phyloP scores from a whole-genome alignment of 2,329 filamentous ascomycete genomes.

The Ceratocystis destructans region DNA sequence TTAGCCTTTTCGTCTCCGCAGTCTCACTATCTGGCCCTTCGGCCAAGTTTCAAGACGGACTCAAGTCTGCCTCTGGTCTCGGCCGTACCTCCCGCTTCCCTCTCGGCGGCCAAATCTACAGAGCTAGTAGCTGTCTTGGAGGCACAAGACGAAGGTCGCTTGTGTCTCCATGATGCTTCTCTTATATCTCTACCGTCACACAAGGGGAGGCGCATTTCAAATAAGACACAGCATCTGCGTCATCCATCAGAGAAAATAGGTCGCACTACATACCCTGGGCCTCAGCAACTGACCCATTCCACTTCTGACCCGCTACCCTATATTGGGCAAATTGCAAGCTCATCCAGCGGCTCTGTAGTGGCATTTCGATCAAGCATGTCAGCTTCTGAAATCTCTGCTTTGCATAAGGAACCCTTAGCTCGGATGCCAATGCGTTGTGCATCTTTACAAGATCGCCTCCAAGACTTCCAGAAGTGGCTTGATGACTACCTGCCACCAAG shows the following conservation, averaged over 20 bases:
- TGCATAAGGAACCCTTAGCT: neutral
- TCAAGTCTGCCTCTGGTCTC: neutral
- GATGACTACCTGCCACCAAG: conserved; percentile 16
- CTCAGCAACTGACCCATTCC: neutral
- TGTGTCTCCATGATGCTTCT: neutral
- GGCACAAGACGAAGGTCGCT: neutral
- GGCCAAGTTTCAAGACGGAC: neutral
- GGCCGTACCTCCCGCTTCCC: neutral
- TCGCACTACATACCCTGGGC: neutral
- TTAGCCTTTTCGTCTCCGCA: neutral
- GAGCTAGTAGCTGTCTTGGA: neutral
- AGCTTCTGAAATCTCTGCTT: neutral
- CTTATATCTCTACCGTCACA: neutral
- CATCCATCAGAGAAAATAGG: neutral
- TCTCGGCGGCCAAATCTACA: neutral
- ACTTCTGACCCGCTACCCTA: neutral
- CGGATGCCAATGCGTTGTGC: neutral
- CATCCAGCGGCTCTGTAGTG: neutral
- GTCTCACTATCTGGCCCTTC: neutral
- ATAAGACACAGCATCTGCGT: neutral
- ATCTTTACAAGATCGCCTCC: conserved; percentile 18
- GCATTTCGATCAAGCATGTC: neutral
- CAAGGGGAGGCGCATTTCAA: neutral
- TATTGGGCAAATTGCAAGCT: neutral
- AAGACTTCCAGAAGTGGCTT: conserved; percentile 20